These are phyloP conservation scores for Ogataea trehalophila DNA, from an alignment of 805 yeast genomes.

Conservation along the genomic window DNA sequence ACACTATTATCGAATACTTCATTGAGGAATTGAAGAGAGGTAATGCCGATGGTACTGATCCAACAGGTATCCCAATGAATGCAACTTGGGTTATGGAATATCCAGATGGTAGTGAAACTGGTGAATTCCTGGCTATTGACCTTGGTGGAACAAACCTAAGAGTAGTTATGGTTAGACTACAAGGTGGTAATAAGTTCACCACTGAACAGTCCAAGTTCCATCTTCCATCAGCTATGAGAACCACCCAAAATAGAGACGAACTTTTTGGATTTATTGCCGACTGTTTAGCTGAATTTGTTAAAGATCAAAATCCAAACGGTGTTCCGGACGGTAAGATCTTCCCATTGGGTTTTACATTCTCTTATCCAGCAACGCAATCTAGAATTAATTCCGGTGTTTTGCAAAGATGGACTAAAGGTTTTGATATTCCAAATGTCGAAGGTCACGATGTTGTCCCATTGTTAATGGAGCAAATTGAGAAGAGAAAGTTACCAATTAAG, in stretches of 20 bases:
- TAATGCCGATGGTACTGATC: conserved; percentile 42
- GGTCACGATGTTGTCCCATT: conserved; percentile 92
- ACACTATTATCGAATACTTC: conserved; percentile 44
- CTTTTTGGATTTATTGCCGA: conserved; percentile 88
- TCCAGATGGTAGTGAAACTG: conserved; percentile 55
- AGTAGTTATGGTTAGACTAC: conserved; percentile 45
- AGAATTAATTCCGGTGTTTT: conserved; percentile 82
- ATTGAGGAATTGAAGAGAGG: conserved; percentile 50
- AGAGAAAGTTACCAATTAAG: conserved; percentile 69
- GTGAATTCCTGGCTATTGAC: conserved; percentile 56
- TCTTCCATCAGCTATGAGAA: conserved; percentile 74
- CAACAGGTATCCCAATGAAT: conserved; percentile 53
- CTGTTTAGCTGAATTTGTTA: conserved; percentile 69
- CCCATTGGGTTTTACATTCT: conserved; percentile 94
- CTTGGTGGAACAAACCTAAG: conserved; percentile 61
- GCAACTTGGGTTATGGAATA: conserved; percentile 56
- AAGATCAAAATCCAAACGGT: conserved; percentile 67
- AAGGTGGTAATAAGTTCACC: conserved; percentile 81
- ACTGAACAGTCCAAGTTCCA: conserved; percentile 85
- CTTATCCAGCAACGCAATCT: conserved; percentile 83
- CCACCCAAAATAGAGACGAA: conserved; percentile 66
- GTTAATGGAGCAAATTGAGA: conserved; percentile 71
- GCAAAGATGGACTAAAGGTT: conserved; percentile 99
- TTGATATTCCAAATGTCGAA: conserved; percentile 91
- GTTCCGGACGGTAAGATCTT: conserved; percentile 45